phyloP scores from a whole-genome alignment of 495 filamentous ascomycete species.

The Penicillium steckii region DNA sequence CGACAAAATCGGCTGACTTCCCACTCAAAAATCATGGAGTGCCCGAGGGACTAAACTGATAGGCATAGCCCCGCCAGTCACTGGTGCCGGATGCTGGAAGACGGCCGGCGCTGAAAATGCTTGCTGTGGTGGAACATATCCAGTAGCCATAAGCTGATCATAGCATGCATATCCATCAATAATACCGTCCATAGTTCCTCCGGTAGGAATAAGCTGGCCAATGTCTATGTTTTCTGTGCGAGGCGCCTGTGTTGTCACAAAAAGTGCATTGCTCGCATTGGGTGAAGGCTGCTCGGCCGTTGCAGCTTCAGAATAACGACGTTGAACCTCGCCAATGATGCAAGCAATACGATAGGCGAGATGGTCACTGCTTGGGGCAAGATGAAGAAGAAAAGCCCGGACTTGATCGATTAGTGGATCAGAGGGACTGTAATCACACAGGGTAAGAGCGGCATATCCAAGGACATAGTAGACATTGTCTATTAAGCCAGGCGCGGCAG shows the following conservation, averaged over 20 bases:
- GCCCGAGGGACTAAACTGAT: conserved; percentile 26
- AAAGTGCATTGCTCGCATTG: conserved; percentile 2
- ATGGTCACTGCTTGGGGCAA: conserved; percentile 38
- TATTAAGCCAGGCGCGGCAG: conserved; percentile 30
- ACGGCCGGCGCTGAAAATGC: conserved; percentile 10
- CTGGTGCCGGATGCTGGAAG: conserved; percentile 19
- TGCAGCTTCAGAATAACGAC: conserved; percentile 23
- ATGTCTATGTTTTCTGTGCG: conserved; percentile 20
- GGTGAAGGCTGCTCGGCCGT: conserved; percentile 12
- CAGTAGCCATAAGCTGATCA: conserved; percentile 24
- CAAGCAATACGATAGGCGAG: conserved; percentile 36
- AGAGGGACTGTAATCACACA: conserved; percentile 39
- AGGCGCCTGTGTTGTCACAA: conserved; percentile 9
- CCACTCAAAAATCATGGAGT: conserved; percentile 24
- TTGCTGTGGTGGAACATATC: conserved; percentile 12
- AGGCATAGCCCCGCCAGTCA: conserved; percentile 26
- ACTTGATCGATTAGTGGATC: conserved; percentile 40
- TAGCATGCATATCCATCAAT: conserved; percentile 25
- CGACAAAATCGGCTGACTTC: background rate
- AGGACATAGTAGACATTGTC: conserved; percentile 41
- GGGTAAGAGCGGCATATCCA: conserved; percentile 40
- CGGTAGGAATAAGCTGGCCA: conserved; percentile 17
- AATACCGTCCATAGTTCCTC: conserved; percentile 17
- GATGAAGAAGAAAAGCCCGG: conserved; percentile 37
- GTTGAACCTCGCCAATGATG: conserved; percentile 29